phyloP scores from a whole-genome alignment of 169 alveolate genomes.

The Cryptosporidium canis region DNA sequence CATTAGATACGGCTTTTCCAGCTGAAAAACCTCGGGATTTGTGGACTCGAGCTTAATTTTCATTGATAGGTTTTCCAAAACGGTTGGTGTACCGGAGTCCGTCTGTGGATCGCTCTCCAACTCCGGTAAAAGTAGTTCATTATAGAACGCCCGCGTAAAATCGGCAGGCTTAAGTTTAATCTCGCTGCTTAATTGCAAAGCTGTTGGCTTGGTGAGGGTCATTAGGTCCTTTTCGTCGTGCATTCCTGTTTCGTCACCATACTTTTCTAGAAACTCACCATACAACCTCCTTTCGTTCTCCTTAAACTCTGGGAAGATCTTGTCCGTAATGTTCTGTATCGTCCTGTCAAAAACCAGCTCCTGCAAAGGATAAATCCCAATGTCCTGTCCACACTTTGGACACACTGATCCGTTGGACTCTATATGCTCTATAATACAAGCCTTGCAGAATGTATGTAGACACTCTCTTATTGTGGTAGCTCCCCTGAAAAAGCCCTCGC shows the following conservation, averaged over 20 bases:
- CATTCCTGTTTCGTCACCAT: not conserved
- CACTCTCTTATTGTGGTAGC: constrained; percentile 80
- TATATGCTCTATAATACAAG: constrained; percentile 73
- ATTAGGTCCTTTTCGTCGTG: not conserved
- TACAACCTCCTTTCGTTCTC: constrained; percentile 56
- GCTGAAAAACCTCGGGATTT: not conserved
- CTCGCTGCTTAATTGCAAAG: not conserved
- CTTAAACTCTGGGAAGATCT: constrained; percentile 77
- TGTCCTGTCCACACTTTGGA: constrained; percentile 74
- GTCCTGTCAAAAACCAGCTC: constrained; percentile 75
- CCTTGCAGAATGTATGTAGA: constrained; percentile 79
- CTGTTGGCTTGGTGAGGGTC: not conserved
- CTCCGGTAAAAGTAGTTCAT: not conserved
- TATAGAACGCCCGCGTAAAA: not conserved
- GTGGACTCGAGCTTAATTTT: constrained; percentile 12
- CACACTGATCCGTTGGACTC: constrained; percentile 75
- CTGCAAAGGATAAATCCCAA: constrained; percentile 48
- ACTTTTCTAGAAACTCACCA: constrained; percentile 31
- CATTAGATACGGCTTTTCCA: constrained; percentile 39
- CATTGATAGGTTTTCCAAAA: not conserved
- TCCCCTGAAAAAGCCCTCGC: constrained; percentile 78
- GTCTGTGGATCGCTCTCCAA: not conserved
- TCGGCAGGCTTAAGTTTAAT: not conserved
- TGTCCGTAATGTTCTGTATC: constrained; percentile 77
- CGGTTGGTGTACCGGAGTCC: not conserved